phyloP scores from a whole-genome alignment of 305 asterid species.

The Ruellia speciosa region DNA sequence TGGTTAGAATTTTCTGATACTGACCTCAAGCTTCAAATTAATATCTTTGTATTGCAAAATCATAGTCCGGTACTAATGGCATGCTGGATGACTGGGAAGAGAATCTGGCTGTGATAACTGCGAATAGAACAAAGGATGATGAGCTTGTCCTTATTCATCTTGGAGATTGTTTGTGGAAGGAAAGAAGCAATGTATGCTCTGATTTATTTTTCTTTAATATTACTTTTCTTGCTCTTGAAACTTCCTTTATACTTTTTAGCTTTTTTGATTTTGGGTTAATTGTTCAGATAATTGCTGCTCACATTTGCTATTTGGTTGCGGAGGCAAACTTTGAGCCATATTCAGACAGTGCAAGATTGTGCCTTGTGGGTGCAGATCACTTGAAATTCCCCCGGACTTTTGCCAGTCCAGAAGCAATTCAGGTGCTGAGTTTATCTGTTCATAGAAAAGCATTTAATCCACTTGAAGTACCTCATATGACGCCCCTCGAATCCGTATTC shows the following conservation, averaged over 20 bases:
- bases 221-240: constrained; percentile 19
- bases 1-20: background rate
- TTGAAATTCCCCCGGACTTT: constrained; percentile 87
- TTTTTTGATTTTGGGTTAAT: constrained; percentile 19
- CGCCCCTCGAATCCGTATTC: background rate
- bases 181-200: constrained; percentile 78
- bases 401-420: constrained; percentile 90
- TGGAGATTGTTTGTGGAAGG: constrained; percentile 97
- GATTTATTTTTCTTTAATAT: constrained; percentile 19
- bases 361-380: constrained; percentile 97
- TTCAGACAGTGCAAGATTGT: constrained; percentile 83
- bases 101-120: constrained; percentile 90
- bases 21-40: constrained; percentile 14
- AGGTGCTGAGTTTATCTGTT: constrained; percentile 35
- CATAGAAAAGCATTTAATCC: background rate
- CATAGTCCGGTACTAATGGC: constrained; percentile 55
- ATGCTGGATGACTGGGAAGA: constrained; percentile 99
- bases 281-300: constrained; percentile 81
- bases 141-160: constrained; percentile 94
- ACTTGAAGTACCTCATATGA: background rate
- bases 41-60: constrained; percentile 18
- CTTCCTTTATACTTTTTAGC: constrained; percentile 6
- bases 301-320: constrained; percentile 87
- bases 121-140: constrained; percentile 94
- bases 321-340: constrained; percentile 82